Evolutionary conservation across 2,329 filamentous ascomycete genomes (phyloP).

Genomic region (Ophiostoma fasciatum): DNA sequence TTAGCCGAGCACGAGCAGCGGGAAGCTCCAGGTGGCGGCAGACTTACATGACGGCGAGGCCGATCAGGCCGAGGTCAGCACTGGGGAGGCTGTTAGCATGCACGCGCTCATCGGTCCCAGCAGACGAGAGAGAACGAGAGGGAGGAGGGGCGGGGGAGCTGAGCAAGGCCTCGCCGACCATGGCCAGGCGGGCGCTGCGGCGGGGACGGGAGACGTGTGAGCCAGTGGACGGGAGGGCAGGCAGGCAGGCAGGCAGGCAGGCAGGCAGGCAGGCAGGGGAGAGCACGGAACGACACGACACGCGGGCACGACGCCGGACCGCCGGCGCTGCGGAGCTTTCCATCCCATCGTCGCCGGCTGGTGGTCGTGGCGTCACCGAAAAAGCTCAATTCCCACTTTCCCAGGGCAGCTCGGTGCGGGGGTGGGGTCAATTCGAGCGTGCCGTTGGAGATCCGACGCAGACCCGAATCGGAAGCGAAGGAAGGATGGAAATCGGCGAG

Average conservation of each 20-base stretch:
- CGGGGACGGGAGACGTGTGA: background rate
- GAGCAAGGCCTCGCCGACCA: slow-evolving; percentile 47
- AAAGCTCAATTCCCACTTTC: too few species aligned
- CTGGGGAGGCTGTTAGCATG: slow-evolving; percentile 45
- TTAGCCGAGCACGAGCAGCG: background rate
- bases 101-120: slow-evolving; percentile 4
- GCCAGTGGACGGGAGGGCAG: background rate
- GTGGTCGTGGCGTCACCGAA: too few species aligned
- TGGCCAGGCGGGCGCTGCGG: slow-evolving; percentile 57
- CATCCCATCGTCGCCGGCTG: too few species aligned
- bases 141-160: slow-evolving; percentile 17
- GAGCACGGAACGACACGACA: too few species aligned
- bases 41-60: slow-evolving; percentile 75
- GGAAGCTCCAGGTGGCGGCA: background rate
- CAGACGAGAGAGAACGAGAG: slow-evolving; percentile 4
- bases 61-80: slow-evolving; percentile 84
- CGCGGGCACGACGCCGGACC: too few species aligned
- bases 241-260: too few species aligned
- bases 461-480: too few species aligned
- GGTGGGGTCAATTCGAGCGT: slow-evolving; percentile 12
- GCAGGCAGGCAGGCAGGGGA: too few species aligned
- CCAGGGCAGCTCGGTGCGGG: too few species aligned
- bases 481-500: slow-evolving; percentile 9
- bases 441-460: too few species aligned
- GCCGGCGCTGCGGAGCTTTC: too few species aligned